Evolutionary conservation across 2,329 filamentous ascomycete species (phyloP), one percentile per base, ranked within the genome.

Genomic region (Diplodia sapinea): DNA sequence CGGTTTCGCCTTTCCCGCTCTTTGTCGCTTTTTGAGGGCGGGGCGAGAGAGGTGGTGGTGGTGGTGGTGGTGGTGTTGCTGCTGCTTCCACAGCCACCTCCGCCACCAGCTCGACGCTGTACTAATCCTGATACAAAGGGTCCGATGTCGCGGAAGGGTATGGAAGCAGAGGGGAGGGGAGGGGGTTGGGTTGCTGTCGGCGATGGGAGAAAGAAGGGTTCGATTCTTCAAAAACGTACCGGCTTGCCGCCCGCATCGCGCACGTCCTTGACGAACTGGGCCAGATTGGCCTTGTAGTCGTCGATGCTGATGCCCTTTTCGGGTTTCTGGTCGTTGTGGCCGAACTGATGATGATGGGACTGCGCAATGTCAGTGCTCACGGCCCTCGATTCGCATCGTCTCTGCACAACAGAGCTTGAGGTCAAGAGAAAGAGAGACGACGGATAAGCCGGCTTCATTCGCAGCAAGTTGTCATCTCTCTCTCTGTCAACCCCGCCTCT

Each of bases 291-390:
- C 64, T 82, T 79, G 75, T 83, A 89, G 68, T 83, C 72, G 0
- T 78, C 75, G 6, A 86, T 73, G 0, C 79, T 77, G 57, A 89
- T 78, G 56, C 80, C 80, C 1, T 79, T 80, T 0, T 76, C 78
- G 0, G 79, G 68, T 70, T 87, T 88, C 71, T 86, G 87, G 73
- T 89, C 87, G 68, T 89, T 89, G 74, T 89, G 86, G 4, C 87
- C 87, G 68, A 88, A 89, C 80, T 88, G 17, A 36, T 2, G 15
- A 23, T 26, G 23, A n/a, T n/a, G 23, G 23, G 23, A 26, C 3
- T 26, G 23, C 23, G 23, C 23, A 26, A 26, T 3, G 23, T 26
- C 23, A 26, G 23, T 26, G 23, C 23, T 26, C 23, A 26, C 23
- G 23, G 23, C 23, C 23, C 23, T 26, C 23, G 3, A 26, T 26